Evolutionary conservation across 2,329 filamentous ascomycete species (phyloP).

Genomic region (Drechslera avenae): DNA sequence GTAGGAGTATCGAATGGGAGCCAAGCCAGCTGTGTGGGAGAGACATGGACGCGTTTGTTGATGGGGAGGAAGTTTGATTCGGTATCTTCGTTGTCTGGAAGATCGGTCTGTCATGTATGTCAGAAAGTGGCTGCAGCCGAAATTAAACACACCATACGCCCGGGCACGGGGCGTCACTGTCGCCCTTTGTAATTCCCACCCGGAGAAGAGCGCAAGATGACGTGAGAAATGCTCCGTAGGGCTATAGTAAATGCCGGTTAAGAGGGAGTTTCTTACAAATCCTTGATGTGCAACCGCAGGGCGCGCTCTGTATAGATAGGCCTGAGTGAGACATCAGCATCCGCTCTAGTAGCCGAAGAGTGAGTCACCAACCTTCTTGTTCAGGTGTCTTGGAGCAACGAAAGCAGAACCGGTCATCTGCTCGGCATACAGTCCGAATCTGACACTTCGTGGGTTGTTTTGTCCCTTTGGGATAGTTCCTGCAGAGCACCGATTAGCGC

Average conservation of each 20-base stretch:
- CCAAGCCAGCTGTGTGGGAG: constrained; percentile 47
- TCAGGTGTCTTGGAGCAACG: constrained; percentile 44
- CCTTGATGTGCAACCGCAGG: constrained; percentile 48
- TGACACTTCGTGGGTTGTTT: constrained; percentile 47
- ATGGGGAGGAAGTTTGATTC: constrained; percentile 45
- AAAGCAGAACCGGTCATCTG: constrained; percentile 47
- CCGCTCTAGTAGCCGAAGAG: background rate
- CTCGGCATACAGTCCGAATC: constrained; percentile 47
- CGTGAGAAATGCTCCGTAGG: background rate
- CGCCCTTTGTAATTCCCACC: background rate
- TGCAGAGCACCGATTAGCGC: constrained; percentile 22
- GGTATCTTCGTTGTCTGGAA: constrained; percentile 45
- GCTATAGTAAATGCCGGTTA: constrained; percentile 1
- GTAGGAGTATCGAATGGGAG: constrained; percentile 43
- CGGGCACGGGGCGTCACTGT: background rate
- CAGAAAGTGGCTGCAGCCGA: constrained; percentile 20
- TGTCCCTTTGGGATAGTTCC: constrained; percentile 55
- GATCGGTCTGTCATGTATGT: constrained; percentile 38
- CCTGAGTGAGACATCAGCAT: constrained; percentile 13
- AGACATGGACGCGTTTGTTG: constrained; percentile 46
- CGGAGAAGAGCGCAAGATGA: background rate
- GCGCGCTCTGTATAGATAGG: constrained; percentile 44
- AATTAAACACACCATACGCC: background rate
- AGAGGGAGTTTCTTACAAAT: constrained; percentile 36
- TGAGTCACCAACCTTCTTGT: constrained; percentile 35